Evolutionary conservation across 2,329 filamentous ascomycete species (phyloP), one percentile per base, ranked within the genome.

Genomic region (Mycocentrospora acerina): DNA sequence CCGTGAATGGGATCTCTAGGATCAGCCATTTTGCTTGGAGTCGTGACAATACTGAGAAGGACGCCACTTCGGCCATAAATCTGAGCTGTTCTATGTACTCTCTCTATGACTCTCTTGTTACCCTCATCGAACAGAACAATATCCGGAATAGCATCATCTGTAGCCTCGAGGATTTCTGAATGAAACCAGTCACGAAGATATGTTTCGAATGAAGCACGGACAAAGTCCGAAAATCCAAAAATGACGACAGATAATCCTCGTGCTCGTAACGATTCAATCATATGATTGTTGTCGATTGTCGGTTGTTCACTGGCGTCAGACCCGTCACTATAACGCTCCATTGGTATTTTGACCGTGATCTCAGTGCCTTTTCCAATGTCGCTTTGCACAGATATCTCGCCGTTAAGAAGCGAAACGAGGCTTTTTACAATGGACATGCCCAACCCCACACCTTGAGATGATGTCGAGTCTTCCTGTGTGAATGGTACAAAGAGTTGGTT

Each of bases 351-450:
- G 18, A 45, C 28, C 8, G 15, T 27, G 8, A 45, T 36, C 13
- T 35, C 24, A 9, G 42, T 45, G 6, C 38, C 42, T 10, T 29
- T 29, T 1, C 19, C 9, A 3, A 35, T 24, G 3, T 37, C 25
- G 28, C 42, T 45, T 13, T 40, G 35, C 8, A 59, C 42, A 29
- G 44, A 15, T 9, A 59, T 55, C 11, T 40, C 44, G 12, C 53
- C 55, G 9, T 40, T 27, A 3, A 55, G 38, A 9, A 45, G 32
- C 4, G 44, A 43, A 2, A 55, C 37, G 14, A 55, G 39, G 12
- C 40, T 44, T 16, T 46, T 44, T 11, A 55, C 53, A 29, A 59
- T 55, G n/a, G 35, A 51, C 35, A 59, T 39, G 6, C 53, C 55
- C 8, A 59, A 26, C 3, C 55, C 53, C 24, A 49, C 44, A 9